Evolutionary conservation across 164 flowering plant species (phyloP).

Genomic region (Protea cynaroides): DNA sequence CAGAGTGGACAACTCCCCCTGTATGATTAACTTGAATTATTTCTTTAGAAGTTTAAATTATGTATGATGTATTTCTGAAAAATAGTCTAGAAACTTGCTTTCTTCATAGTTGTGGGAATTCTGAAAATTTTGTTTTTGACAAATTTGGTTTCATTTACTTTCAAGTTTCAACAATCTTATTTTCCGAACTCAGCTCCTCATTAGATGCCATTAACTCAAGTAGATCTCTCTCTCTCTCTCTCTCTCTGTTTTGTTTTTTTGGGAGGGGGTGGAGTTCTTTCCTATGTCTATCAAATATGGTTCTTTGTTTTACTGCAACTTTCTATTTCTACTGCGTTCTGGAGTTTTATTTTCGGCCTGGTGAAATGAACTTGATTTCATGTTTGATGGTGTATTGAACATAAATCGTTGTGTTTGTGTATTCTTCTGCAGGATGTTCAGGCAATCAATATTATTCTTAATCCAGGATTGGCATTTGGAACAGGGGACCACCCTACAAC

Average conservation of each 20-base stretch:
- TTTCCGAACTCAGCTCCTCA: too few species aligned
- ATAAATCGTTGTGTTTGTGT: background rate
- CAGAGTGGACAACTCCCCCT: constrained; percentile 75
- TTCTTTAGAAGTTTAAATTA: constrained; percentile 7
- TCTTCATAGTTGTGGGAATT: background rate
- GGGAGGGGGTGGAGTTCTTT: background rate
- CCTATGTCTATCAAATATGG: background rate
- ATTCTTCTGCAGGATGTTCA: constrained; percentile 42
- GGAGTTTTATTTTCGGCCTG: background rate
- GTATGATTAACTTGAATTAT: constrained; percentile 37
- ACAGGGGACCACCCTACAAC: constrained; percentile 97
- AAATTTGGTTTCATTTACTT: background rate
- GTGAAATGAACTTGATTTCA: background rate
- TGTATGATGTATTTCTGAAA: background rate
- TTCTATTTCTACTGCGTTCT: background rate
- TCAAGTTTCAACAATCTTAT: too few species aligned
- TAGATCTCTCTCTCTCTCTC: too few species aligned
- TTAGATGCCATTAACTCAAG: too few species aligned
- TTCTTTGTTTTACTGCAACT: background rate
- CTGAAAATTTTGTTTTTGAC: background rate
- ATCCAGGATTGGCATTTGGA: constrained; percentile 98
- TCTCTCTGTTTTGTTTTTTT: too few species aligned
- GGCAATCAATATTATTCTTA: constrained; percentile 73
- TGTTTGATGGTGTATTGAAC: background rate
- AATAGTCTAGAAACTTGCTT: background rate